Conservation (phyloP, 768 basidiomycete genomes). For the Paxillus involutus region DNA sequence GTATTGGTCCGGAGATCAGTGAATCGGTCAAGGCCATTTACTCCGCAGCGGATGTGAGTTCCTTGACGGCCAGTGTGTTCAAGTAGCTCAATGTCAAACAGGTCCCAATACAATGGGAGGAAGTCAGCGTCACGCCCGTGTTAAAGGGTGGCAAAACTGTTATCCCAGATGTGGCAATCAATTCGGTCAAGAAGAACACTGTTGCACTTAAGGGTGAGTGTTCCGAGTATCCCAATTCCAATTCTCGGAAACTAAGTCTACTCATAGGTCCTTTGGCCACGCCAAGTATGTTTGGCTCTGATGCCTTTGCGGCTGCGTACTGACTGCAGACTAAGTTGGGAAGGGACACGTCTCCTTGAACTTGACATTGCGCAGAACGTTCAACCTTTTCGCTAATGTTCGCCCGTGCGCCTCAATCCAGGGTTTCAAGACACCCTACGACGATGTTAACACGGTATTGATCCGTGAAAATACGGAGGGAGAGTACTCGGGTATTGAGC, state of each 20-base stretch:
- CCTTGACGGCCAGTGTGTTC: constrained; percentile 2
- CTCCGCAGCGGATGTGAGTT: constrained; percentile 72
- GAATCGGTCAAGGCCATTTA: constrained; percentile 95
- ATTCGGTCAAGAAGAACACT: constrained; percentile 93
- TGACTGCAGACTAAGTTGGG: constrained; percentile 63
- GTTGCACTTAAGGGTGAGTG: constrained; percentile 90
- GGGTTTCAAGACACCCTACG: constrained; percentile 98
- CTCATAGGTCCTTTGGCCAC: constrained; percentile 87
- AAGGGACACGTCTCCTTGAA: constrained; percentile 99
- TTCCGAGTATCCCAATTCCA: background rate
- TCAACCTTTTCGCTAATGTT: constrained; percentile 98
- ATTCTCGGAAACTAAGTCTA: constrained; percentile 9
- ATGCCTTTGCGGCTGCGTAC: constrained; percentile 3
- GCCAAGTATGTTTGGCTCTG: constrained; percentile 66
- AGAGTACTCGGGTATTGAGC: constrained; percentile 99
- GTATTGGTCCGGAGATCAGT: constrained; percentile 98
- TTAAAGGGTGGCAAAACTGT: constrained; percentile 95
- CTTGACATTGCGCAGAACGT: constrained; percentile 93
- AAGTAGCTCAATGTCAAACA: constrained; percentile 30
- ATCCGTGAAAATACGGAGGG: constrained; percentile 99
- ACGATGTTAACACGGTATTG: constrained; percentile 95
- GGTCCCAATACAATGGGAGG: constrained; percentile 99
- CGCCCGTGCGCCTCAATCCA: constrained; percentile 94
- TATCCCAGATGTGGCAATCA: constrained; percentile 90
- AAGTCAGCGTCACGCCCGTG: constrained; percentile 94